phyloP scores from a whole-genome alignment of 257 asterid genomes.

The Scutellaria minor region DNA sequence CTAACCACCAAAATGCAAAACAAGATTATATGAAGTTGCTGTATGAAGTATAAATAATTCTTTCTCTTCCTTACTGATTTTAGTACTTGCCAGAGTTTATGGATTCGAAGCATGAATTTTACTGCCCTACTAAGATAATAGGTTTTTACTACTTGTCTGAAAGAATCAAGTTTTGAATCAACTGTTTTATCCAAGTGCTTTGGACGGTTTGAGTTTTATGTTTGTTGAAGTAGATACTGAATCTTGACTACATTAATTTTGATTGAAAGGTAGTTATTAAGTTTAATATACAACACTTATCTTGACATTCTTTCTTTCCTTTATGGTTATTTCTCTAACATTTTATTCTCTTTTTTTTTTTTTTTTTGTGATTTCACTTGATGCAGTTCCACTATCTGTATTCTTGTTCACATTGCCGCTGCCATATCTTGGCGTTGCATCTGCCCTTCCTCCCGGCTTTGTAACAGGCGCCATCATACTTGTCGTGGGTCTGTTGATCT shows the following conservation, averaged over 20 bases:
- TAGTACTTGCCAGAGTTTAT: background rate
- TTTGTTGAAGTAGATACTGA: background rate
- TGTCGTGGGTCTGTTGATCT: conserved; percentile 65
- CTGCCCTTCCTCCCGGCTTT: conserved; percentile 91
- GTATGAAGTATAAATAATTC: background rate
- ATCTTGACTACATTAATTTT: background rate
- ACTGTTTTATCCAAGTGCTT: background rate
- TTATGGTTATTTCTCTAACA: background rate
- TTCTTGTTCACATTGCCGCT: conserved; percentile 85
- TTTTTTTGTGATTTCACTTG: conserved; percentile 19
- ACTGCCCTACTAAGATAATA: background rate
- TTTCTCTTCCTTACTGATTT: background rate
- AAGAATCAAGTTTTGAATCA: background rate
- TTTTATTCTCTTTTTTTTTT: conserved; percentile 21
- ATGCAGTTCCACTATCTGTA: conserved; percentile 84
- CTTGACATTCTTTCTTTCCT: conserved; percentile 9
- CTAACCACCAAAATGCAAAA: background rate
- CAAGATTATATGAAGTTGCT: background rate
- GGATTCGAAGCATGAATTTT: background rate
- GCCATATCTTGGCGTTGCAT: conserved; percentile 84
- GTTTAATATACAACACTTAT: background rate
- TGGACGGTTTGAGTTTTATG: background rate
- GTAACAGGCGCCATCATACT: conserved; percentile 74
- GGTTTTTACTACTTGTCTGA: background rate
- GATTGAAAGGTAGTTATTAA: background rate